phyloP scores from a whole-genome alignment of 768 basidiomycete genomes.

The Rhizopogon roseolus region DNA sequence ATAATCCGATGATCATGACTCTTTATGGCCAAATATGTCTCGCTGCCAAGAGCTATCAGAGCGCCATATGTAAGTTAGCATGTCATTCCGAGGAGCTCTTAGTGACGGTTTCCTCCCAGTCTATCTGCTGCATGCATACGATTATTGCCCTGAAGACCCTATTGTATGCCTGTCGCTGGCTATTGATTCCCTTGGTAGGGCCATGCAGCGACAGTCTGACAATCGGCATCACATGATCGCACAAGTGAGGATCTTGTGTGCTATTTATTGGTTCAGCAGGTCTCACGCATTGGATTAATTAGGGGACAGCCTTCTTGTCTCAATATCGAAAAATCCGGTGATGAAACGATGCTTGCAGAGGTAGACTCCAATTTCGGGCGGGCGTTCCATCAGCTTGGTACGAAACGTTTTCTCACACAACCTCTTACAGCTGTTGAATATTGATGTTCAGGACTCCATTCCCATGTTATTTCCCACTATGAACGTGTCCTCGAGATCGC shows the following conservation, averaged over 20 bases:
- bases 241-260: constrained; percentile 43
- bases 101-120: constrained; percentile 38
- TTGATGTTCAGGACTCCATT: constrained; percentile 56
- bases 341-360: constrained; percentile 49
- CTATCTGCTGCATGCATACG: constrained; percentile 86
- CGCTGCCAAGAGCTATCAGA: constrained; percentile 84
- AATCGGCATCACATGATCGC: constrained; percentile 88
- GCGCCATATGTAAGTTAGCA: constrained; percentile 72
- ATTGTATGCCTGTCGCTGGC: constrained; percentile 80
- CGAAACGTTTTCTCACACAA: constrained; percentile 22
- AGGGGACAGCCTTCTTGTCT: constrained; percentile 83
- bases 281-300: neutral
- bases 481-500: constrained; percentile 66
- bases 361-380: constrained; percentile 93
- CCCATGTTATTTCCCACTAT: constrained; percentile 83
- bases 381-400: constrained; percentile 90
- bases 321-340: constrained; percentile 63
- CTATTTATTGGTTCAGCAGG: neutral
- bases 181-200: constrained; percentile 81
- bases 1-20: constrained; percentile 65
- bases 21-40: constrained; percentile 83
- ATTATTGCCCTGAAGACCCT: constrained; percentile 79
- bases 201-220: constrained; percentile 92
- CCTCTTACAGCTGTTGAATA: neutral
- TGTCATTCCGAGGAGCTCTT: neutral